Evolutionary conservation across 2,329 filamentous ascomycete species (phyloP).

Genomic region (Cladosporium sp.): DNA sequence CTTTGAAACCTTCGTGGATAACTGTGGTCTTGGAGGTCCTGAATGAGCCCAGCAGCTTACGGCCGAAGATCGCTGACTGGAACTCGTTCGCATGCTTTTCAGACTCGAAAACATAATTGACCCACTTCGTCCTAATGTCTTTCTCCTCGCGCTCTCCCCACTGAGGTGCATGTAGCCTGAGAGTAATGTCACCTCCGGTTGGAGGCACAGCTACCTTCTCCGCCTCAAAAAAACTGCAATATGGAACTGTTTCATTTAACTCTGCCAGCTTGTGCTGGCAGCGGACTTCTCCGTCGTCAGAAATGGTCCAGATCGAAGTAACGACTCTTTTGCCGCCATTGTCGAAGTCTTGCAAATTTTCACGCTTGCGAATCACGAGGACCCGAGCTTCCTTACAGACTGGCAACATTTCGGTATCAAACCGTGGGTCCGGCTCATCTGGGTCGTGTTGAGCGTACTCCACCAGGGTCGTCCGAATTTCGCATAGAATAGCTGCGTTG

Average conservation of each 20-base stretch:
- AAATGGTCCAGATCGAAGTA: constrained; percentile 50
- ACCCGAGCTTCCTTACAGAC: constrained; percentile 45
- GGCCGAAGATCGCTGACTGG: constrained; percentile 51
- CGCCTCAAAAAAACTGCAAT: constrained; percentile 48
- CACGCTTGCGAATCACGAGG: constrained; percentile 47
- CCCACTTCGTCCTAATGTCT: constrained; percentile 46
- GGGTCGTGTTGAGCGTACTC: constrained; percentile 46
- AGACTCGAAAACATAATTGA: constrained; percentile 47
- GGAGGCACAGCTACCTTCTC: constrained; percentile 47
- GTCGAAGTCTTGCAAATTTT: constrained; percentile 33
- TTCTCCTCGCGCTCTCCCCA: constrained; percentile 40
- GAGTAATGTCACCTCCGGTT: constrained; percentile 36
- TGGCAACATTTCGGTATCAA: constrained; percentile 45
- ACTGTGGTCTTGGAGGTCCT: constrained; percentile 49
- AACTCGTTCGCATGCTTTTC: constrained; percentile 42
- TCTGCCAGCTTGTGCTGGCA: constrained; percentile 49
- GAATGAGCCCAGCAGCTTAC: constrained; percentile 46
- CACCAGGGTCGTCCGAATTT: constrained; percentile 44
- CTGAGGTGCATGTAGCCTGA: constrained; percentile 44
- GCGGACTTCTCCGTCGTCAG: constrained; percentile 45
- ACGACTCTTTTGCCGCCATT: constrained; percentile 42
- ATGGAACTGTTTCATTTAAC: constrained; percentile 44
- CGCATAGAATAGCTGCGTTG: constrained; percentile 49
- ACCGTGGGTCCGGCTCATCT: constrained; percentile 37
- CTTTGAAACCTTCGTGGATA: constrained; percentile 46